Evolutionary conservation across 2,329 filamentous ascomycete genomes (phyloP), one percentile per base, ranked within the genome.

Genomic region (Exophiala xenobiotica): DNA sequence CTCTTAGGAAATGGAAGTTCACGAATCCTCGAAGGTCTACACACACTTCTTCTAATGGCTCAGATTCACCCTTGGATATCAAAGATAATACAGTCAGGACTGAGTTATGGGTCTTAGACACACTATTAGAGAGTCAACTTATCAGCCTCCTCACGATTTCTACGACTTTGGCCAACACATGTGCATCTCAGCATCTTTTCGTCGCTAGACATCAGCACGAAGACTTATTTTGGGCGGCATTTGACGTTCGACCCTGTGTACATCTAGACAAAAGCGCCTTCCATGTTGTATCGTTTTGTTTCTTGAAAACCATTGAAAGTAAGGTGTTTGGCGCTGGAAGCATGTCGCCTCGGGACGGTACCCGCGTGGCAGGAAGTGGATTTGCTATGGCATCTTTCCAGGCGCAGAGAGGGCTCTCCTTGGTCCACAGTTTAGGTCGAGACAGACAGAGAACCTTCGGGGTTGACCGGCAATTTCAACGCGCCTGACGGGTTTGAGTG

Each of bases 21-120:
- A 99, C 71, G 93, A 97, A 74, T 89, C 87, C 69, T 97, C 93
- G 61, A 99, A 97, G 77, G 91, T 96, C 67, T 96, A 99, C 78
- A 99, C 93, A 64, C 93, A 99, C 80, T 99, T 99, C 81, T 97
- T 99, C 79, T 99, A 61, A 54, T 27, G 47, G 31, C 37, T 35
- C 29, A 39, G 26, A 39, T 54, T 31, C 42, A 46, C 26, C 26
- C 24, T 55, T 53, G 56, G 45, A 53, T 51, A 54, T 44, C 35
- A 39, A 52, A 27, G 42, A 40, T 35, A 33, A 47, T 38, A 37
- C 22, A 4, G 20, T 40, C 20, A 29, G 35, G n/a, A n/a, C n/a
- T n/a, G n/a, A n/a, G n/a, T n/a, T n/a, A n/a, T n/a, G n/a, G n/a
- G n/a, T n/a, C n/a, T n/a, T 4, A 16, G n/a, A 35, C 31, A 22